Evolutionary conservation across 2,329 filamentous ascomycete genomes (phyloP), one percentile per base, ranked within the genome.

Genomic region (Fusarium brevicatenulatum): DNA sequence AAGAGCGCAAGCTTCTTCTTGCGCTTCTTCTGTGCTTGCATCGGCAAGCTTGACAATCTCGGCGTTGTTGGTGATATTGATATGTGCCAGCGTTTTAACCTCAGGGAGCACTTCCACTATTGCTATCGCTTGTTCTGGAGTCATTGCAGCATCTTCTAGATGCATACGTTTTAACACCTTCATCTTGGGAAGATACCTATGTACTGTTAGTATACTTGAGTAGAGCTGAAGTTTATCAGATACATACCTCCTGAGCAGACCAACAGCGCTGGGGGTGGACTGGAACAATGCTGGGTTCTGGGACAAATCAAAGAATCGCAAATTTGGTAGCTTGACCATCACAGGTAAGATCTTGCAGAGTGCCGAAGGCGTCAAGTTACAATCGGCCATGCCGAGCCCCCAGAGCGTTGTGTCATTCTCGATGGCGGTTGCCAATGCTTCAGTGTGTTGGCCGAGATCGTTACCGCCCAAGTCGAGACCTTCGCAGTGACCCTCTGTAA

Each of bases 1-100:
- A 11, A 98, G 83, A 2, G 96, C 96, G 76, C 94, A 97, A 2
- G 96, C 95, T 82, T 98, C 95, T 82, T 98, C 95, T 81, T 98
- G 94, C 3, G 87, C 88, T 63, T 91, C 91, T 76, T 96, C 94
- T 10, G 93, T 93, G 56, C 87, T 92, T 1, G 94, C 93, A 68
- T 90, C 88, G 9, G 94, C 92, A 30, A 97, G 87, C 52, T 88
- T 88, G 28, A 89, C 85, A 9, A 98, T 84, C 68, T 91, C 87
- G 2, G 90, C 87, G 76, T 99, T 99, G 74, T 96, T 93, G 43
- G 97, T 84, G 7, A 98, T 89, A 78, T 92, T 96, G 72, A 99
- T 86, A 82, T 98, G 95, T 12, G 95, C 95, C 39, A 99, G 86
- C 46, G 89, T 90, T 44, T 88, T 90, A 56, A 92, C 91, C 80